Base-by-base conservation (phyloP, 495 filamentous ascomycete species). In the Margaritispora aquatica region DNA sequence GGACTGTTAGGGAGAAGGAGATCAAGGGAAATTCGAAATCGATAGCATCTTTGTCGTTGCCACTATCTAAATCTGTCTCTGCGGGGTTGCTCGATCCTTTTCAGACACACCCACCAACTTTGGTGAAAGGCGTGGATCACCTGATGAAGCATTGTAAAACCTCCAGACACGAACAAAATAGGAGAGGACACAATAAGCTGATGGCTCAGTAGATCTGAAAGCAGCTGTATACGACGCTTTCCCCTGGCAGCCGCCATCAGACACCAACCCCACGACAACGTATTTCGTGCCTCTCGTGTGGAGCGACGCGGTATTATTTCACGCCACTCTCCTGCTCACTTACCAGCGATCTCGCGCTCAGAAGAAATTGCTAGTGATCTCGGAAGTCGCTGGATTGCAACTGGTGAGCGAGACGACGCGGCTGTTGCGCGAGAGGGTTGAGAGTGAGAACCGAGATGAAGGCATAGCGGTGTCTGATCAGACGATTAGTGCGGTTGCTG, bases 251-350 rank as follows among this genome's bases (percentile, higher is more conserved):
- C 60, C 60, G 22, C 20, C 50, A 17, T 59, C 29, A 17, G 26
- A 38, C 26, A 46, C 22, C 1, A 59, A 51, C 23, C 50, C 61
- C 26, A 56, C 52, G 0, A 46, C 44, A 2, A 36, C 10, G 15
- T 55, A 41, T 26, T 59, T 31, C 11, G 26, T 55, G 2, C 57
- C 61, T 3, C 26, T 63, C 2, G 41, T 55, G 5, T 57, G 38
- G 31, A 50, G 47, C 11, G 61, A 63, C 47, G 2, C 29, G 11
- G 61, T 63, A 3, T 27, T 63, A 8, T 63, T 63, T 21, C 61
- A 63, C 41, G 61, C 57, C 2, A 63, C 51, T 1, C 61, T 63
- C 8, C 61, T 44, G 15, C 51, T 63, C 20, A 56, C 21, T 29
- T 52, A 38, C 10, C 4, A 51, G 15, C 8, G 36, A 2, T 36